Conservation (phyloP, 1,284 basidiomycete genomes). For the Chiua sp. region DNA sequence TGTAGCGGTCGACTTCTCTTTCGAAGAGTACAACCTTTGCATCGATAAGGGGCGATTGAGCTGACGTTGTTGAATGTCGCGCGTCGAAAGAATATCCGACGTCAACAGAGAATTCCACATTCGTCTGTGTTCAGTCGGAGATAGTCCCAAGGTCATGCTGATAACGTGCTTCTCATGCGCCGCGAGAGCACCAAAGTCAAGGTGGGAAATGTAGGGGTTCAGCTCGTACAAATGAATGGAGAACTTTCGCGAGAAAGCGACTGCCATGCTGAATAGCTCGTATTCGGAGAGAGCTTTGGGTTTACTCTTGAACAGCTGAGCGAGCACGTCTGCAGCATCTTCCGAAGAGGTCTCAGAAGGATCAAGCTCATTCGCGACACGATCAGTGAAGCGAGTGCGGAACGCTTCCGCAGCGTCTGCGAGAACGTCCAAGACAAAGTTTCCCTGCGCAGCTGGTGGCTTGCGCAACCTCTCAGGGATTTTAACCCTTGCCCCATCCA, state of each 20-base stretch:
- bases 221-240: slow-evolving; percentile 45
- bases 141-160: slow-evolving; percentile 44
- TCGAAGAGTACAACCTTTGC: slow-evolving; percentile 66
- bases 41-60: slow-evolving; percentile 57
- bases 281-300: slow-evolving; percentile 62
- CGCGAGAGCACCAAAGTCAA: slow-evolving; percentile 61
- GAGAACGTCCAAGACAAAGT: slow-evolving; percentile 59
- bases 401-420: slow-evolving; percentile 53
- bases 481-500: slow-evolving; percentile 63
- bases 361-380: slow-evolving; percentile 27
- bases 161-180: slow-evolving; percentile 58
- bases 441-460: slow-evolving; percentile 48
- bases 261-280: slow-evolving; percentile 57
- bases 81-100: slow-evolving; percentile 57
- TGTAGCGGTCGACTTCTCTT: slow-evolving; percentile 51
- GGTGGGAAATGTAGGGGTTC: slow-evolving; percentile 49
- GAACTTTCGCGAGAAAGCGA: slow-evolving; percentile 49
- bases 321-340: slow-evolving; percentile 47
- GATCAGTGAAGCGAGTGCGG: slow-evolving; percentile 44
- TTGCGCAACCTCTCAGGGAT: slow-evolving; percentile 30
- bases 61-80: slow-evolving; percentile 55
- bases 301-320: slow-evolving; percentile 50
- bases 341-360: slow-evolving; percentile 34
- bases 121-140: slow-evolving; percentile 46
- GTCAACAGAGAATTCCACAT: slow-evolving; percentile 67